These are phyloP conservation scores for Tubosaeta sp. DNA, from an alignment of 768 basidiomycete species.

Conservation along the genomic window DNA sequence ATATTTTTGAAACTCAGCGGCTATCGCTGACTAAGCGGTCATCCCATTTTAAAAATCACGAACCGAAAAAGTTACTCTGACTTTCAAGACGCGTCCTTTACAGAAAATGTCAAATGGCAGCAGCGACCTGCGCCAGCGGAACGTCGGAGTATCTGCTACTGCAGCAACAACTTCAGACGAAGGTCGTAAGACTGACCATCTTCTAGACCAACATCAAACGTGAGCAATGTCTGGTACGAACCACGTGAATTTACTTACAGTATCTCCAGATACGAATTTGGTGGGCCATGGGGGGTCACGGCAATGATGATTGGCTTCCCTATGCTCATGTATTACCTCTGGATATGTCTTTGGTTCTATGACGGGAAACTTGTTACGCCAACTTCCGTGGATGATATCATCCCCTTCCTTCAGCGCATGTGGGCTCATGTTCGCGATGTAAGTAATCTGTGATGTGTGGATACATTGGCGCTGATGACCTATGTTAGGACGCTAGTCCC, in stretches of 20 bases:
- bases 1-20: constrained; percentile 7
- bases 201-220: constrained; percentile 67
- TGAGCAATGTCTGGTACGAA: constrained; percentile 27
- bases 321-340: constrained; percentile 95
- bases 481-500: constrained; percentile 79
- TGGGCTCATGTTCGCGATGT: constrained; percentile 82
- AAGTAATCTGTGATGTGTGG: constrained; percentile 19
- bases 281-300: constrained; percentile 85
- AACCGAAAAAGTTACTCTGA: constrained; percentile 9
- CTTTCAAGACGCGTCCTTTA: neutral
- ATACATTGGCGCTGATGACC: neutral
- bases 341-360: constrained; percentile 96
- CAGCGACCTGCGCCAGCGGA: constrained; percentile 30
- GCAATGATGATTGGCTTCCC: constrained; percentile 97
- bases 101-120: constrained; percentile 21
- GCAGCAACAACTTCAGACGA: constrained; percentile 50
- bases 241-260: constrained; percentile 5
- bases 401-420: constrained; percentile 78
- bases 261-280: constrained; percentile 81
- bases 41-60: constrained; percentile 7
- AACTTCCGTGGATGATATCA: constrained; percentile 59
- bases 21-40: constrained; percentile 16
- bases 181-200: constrained; percentile 69
- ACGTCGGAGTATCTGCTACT: constrained; percentile 15
- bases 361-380: constrained; percentile 79